These are phyloP conservation scores for Pisolithus thermaeus DNA, from an alignment of 1,284 basidiomycete genomes.

Conservation along the genomic window DNA sequence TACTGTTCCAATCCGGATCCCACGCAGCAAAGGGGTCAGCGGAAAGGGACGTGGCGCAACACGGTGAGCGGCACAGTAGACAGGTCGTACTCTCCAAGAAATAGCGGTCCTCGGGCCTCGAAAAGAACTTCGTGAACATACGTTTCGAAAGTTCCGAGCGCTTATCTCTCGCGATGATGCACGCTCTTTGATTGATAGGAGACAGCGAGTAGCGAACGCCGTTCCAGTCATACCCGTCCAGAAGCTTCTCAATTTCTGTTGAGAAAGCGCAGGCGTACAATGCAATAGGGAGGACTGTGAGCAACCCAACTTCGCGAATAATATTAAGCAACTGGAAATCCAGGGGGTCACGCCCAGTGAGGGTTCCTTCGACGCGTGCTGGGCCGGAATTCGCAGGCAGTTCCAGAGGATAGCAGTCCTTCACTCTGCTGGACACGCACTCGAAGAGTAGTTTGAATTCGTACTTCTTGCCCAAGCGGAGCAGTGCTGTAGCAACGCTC, in stretches of 20 bases:
- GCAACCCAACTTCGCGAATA: slow-evolving; percentile 9
- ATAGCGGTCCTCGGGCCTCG: slow-evolving; percentile 18
- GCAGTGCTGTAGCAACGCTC: slow-evolving; percentile 7
- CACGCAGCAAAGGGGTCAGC: slow-evolving; percentile 19
- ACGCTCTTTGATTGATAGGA: neutral
- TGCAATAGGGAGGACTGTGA: slow-evolving; percentile 9
- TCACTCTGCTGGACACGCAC: slow-evolving; percentile 11
- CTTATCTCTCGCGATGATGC: slow-evolving; percentile 11
- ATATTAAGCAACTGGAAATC: slow-evolving; percentile 19
- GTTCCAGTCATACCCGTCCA: slow-evolving; percentile 9
- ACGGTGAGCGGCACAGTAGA: too few relatives aligned
- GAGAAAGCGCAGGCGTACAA: slow-evolving; percentile 10
- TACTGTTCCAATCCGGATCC: slow-evolving; percentile 19
- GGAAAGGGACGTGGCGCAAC: slow-evolving; percentile 13
- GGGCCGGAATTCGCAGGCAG: neutral
- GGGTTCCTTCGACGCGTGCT: neutral
- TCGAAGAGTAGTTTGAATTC: slow-evolving; percentile 7
- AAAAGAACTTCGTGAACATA: slow-evolving; percentile 14
- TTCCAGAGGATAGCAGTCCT: slow-evolving; percentile 1
- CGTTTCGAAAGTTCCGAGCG: slow-evolving; percentile 18
- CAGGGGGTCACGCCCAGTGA: slow-evolving; percentile 8
- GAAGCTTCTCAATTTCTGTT: slow-evolving; percentile 4
- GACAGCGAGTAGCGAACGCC: neutral
- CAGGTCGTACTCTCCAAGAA: slow-evolving; percentile 14
- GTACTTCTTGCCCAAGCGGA: slow-evolving; percentile 21